Base-by-base conservation (phyloP, 2,329 filamentous ascomycete genomes). In the Arthrobotrys pseudoclavata region DNA sequence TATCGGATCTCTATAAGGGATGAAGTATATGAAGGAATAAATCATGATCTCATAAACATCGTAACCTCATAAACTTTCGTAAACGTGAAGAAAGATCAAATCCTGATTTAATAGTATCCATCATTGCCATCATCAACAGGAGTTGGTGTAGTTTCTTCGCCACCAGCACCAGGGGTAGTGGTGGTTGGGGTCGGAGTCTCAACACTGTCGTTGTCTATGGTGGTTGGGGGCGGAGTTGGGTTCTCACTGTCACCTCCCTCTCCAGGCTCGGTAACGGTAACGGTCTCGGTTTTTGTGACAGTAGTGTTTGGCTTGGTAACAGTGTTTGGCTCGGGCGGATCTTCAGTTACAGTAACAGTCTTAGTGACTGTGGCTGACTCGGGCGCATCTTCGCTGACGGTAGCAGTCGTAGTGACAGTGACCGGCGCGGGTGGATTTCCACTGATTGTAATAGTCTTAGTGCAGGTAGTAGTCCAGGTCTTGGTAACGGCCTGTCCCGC, bases 21-120 rank as follows among this genome's bases (percentile, higher is more conserved):
- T 24, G 22, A n/a, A 26, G 20, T 40, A 24, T 12, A 42, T 42
- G 31, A 15, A 55, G 24, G n/a, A 18, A 12, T 22, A 57, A 57
- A 57, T 60, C 55, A 6, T 60, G 13, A 42, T 18, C 9, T 60
- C 55, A 12, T 60, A n/a, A 40, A 42, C 4, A n/a, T 60, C 53
- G 10, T 60, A 42, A 2, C 29, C 18, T 60, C 53, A 12, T 60
- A 40, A 15, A 42, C 1, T 40, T 60, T 42, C 55, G 24, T n/a
- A 45, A 42, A 42, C 1, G 34, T 15, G 5, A 24, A n/a, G 4
- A 26, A 24, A 9, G 34, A 57, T 37, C 18, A 20, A 4, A 20
- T 7, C 6, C 20, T 26, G 13, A 60, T 60, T 29, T 60, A 60
- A 13, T 26, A 29, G 34, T 60, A 60, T 24, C 10, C n/a, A 18